Evolutionary conservation across 108 stramenopile genomes (phyloP).

Genomic region (Cyclostephanos tholiformis): DNA sequence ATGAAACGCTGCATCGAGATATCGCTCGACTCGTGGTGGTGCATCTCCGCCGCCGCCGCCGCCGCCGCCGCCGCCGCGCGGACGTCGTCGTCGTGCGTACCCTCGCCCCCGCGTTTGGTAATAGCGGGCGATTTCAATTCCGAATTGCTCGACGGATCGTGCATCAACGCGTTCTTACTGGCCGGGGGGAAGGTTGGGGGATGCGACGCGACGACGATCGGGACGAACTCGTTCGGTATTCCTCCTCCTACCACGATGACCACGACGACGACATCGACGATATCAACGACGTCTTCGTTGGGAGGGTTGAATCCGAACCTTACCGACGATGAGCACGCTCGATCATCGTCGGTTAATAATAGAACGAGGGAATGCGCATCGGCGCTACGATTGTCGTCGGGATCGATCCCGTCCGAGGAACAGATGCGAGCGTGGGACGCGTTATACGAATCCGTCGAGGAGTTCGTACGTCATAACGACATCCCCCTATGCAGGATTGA

Average conservation of each 20-base stretch:
- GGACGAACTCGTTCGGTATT: neutral
- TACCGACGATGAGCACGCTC: neutral
- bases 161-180: conserved; percentile 43
- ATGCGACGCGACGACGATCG: neutral
- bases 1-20: conserved; percentile 42
- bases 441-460: conserved; percentile 28
- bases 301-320: neutral
- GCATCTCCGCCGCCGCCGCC: too few relatives aligned
- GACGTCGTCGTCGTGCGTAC: conserved; percentile 3
- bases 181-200: neutral
- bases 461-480: conserved; percentile 32
- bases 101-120: conserved; percentile 27
- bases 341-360: neutral
- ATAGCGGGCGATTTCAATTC: conserved; percentile 62
- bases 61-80: too few relatives aligned
- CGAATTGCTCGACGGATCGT: conserved; percentile 51
- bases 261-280: neutral
- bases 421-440: conserved; percentile 50
- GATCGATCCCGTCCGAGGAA: conserved; percentile 19
- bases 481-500: conserved; percentile 33
- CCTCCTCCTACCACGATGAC: too few relatives aligned
- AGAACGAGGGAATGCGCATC: conserved; percentile 34
- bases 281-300: too few relatives aligned
- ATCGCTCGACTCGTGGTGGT: neutral
- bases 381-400: conserved; percentile 30